phyloP scores from a whole-genome alignment of 371 early-diverging fungal genomes.

The Rhizopus microsporus region DNA sequence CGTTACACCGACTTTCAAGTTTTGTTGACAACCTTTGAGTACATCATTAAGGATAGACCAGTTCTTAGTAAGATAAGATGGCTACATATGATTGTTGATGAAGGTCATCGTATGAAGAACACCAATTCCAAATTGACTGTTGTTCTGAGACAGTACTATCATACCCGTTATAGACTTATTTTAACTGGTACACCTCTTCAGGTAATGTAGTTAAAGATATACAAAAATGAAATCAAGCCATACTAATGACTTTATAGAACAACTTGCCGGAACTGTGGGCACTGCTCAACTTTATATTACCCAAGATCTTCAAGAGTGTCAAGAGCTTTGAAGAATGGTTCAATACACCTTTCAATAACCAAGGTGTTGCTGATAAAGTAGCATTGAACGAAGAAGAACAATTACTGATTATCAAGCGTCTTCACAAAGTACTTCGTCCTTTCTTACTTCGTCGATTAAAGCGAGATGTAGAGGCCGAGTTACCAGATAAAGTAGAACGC shows the following conservation, averaged over 20 bases:
- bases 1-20: constrained; percentile 87
- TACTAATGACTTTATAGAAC: constrained; percentile 62
- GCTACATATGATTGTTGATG: constrained; percentile 97
- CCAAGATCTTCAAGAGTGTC: constrained; percentile 94
- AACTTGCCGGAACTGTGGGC: constrained; percentile 99
- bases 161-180: constrained; percentile 92
- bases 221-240: not conserved
- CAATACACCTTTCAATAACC: constrained; percentile 90
- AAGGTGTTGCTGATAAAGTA: constrained; percentile 84
- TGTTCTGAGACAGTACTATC: constrained; percentile 82
- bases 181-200: constrained; percentile 99
- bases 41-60: constrained; percentile 90
- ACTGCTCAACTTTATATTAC: constrained; percentile 96
- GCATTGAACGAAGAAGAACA: constrained; percentile 97
- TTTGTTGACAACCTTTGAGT: constrained; percentile 97
- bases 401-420: constrained; percentile 91
- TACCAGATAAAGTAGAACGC: constrained; percentile 98
- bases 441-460: constrained; percentile 97
- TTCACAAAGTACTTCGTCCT: constrained; percentile 97
- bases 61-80: constrained; percentile 87
- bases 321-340: constrained; percentile 98
- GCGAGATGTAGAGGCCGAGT: constrained; percentile 97
- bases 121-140: constrained; percentile 84
- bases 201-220: constrained; percentile 33
- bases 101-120: constrained; percentile 99